phyloP scores from a whole-genome alignment of 441 rosid species.

The Populus hybrid region DNA sequence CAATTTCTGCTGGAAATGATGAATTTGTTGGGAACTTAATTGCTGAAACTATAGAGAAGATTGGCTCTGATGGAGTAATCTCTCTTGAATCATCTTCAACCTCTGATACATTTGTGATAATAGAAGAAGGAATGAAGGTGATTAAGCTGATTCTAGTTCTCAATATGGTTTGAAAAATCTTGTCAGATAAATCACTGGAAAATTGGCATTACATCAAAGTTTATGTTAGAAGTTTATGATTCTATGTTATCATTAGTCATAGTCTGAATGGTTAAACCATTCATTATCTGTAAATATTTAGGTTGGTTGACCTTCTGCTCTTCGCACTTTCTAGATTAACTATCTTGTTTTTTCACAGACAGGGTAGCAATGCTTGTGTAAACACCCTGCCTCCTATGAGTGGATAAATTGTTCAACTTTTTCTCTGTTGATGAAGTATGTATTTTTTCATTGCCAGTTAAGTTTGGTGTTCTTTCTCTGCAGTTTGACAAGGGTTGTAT shows the following conservation, averaged over 20 bases:
- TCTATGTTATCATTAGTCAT: too few relatives aligned
- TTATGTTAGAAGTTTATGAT: too few relatives aligned
- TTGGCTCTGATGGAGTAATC: slow-evolving; percentile 89
- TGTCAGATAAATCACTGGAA: neutral
- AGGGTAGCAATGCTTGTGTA: neutral
- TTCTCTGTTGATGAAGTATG: neutral
- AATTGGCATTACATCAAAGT: neutral
- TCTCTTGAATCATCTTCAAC: slow-evolving; percentile 73
- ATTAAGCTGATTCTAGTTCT: slow-evolving; percentile 17
- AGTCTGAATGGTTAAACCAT: too few relatives aligned
- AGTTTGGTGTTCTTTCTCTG: slow-evolving; percentile 11
- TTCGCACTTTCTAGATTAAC: neutral
- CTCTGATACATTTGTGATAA: slow-evolving; percentile 60
- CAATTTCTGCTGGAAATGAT: slow-evolving; percentile 88
- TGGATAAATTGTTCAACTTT: neutral
- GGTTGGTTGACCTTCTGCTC: neutral
- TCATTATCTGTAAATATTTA: too few relatives aligned
- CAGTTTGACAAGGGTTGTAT: slow-evolving; percentile 92
- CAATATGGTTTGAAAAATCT: neutral
- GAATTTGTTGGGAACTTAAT: slow-evolving; percentile 72
- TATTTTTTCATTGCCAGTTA: neutral
- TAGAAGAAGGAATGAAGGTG: slow-evolving; percentile 98
- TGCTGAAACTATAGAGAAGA: slow-evolving; percentile 73
- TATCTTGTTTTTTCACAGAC: neutral
- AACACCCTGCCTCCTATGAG: neutral